Conservation (phyloP, 1,139 yeast species). For the Taphrina wiesneri region DNA sequence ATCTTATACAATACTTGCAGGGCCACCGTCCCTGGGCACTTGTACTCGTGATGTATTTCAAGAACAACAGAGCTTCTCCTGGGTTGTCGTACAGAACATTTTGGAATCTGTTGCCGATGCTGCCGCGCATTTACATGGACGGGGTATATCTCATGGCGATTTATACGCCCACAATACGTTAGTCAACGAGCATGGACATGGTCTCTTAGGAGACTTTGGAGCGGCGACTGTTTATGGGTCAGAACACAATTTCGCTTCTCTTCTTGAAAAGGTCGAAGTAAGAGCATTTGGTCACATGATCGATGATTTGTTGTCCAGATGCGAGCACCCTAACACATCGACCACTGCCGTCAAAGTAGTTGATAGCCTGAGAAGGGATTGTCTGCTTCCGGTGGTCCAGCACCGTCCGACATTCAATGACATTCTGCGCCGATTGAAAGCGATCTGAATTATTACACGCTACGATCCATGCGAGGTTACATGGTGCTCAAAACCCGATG, state of each 20-base stretch:
- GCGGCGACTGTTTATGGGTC: slow-evolving; percentile 22
- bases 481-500: too few relatives aligned
- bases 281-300: slow-evolving; percentile 21
- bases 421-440: too few relatives aligned
- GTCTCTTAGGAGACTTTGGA: slow-evolving; percentile 24
- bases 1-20: slow-evolving; percentile 8
- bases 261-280: slow-evolving; percentile 5
- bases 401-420: too few relatives aligned
- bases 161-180: slow-evolving; percentile 26
- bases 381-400: background rate
- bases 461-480: too few relatives aligned
- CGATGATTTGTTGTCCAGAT: slow-evolving; percentile 16
- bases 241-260: background rate
- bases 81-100: background rate
- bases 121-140: slow-evolving; percentile 18
- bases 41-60: slow-evolving; percentile 16
- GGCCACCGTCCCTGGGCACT: slow-evolving; percentile 11
- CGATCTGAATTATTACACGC: too few relatives aligned
- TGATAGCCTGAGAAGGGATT: background rate
- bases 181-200: slow-evolving; percentile 11
- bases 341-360: background rate
- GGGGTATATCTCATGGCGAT: slow-evolving; percentile 17
- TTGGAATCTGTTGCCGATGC: slow-evolving; percentile 17
- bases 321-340: background rate
- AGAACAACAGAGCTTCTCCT: background rate